These are phyloP conservation scores for Coniella lustricola DNA, from an alignment of 2,329 filamentous ascomycete genomes.

Conservation along the genomic window DNA sequence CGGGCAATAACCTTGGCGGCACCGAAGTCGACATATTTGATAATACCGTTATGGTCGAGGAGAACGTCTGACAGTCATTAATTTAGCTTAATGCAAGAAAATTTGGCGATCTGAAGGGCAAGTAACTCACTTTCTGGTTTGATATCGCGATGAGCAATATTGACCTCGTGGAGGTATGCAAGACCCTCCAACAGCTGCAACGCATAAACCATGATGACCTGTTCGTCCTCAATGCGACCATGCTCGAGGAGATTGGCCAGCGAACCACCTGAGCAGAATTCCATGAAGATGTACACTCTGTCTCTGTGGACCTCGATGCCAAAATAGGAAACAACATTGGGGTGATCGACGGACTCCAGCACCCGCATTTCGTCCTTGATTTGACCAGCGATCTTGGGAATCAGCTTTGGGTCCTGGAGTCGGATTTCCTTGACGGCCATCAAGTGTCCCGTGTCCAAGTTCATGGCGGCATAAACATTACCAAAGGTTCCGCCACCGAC, in stretches of 20 bases:
- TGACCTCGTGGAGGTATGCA: slow-evolving; percentile 84
- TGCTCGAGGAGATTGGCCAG: slow-evolving; percentile 86
- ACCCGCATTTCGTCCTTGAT: slow-evolving; percentile 98
- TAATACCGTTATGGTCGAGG: slow-evolving; percentile 93
- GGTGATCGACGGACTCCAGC: slow-evolving; percentile 89
- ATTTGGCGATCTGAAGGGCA: neutral
- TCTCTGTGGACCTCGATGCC: slow-evolving; percentile 97
- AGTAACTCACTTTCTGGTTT: slow-evolving; percentile 80
- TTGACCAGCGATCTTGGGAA: slow-evolving; percentile 86
- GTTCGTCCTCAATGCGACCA: slow-evolving; percentile 94
- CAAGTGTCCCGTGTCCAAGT: slow-evolving; percentile 87
- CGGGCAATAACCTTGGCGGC: slow-evolving; percentile 95
- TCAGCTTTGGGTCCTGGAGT: slow-evolving; percentile 90
- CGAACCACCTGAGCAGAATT: slow-evolving; percentile 94
- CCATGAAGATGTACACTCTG: slow-evolving; percentile 99
- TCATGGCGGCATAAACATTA: slow-evolving; percentile 95
- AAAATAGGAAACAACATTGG: slow-evolving; percentile 95
- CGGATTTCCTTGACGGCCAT: slow-evolving; percentile 99
- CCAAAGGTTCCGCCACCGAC: slow-evolving; percentile 96
- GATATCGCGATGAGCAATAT: slow-evolving; percentile 93
- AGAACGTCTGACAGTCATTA: slow-evolving; percentile 63
- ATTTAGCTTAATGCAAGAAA: slow-evolving; percentile 6
- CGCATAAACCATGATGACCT: slow-evolving; percentile 93
- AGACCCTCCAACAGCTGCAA: slow-evolving; percentile 90
- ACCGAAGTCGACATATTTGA: slow-evolving; percentile 98